Conservation (phyloP, 2,329 filamentous ascomycete species). For the Diaporthe ilicicola region DNA sequence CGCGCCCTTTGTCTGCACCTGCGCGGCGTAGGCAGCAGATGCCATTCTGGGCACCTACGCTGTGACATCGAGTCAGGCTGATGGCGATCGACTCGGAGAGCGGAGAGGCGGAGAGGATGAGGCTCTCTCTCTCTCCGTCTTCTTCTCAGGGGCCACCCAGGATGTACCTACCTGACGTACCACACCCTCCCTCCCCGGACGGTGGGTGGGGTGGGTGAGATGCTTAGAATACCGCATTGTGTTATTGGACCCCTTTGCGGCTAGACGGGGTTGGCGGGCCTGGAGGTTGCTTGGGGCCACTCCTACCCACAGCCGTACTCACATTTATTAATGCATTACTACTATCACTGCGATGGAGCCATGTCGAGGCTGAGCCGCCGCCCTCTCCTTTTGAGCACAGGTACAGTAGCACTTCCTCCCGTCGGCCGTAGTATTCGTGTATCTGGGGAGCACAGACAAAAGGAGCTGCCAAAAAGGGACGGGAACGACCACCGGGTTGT, state of each 20-base stretch:
- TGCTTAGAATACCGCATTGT: slow-evolving; percentile 10
- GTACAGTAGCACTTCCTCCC: neutral
- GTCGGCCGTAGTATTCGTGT: slow-evolving; percentile 9
- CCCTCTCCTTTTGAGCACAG: slow-evolving; percentile 3
- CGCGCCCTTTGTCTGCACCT: neutral
- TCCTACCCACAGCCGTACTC: slow-evolving; percentile 4
- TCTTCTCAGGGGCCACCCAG: too few species aligned
- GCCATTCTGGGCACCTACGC: slow-evolving; percentile 13
- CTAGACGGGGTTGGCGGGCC: neutral
- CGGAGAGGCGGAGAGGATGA: too few species aligned
- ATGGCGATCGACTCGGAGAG: neutral
- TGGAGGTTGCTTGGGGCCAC: neutral
- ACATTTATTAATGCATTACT: neutral
- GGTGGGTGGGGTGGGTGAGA: neutral
- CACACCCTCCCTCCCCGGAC: neutral
- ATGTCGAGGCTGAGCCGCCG: neutral
- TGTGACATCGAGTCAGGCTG: slow-evolving; percentile 8
- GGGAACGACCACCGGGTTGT: neutral
- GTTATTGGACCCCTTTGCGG: neutral
- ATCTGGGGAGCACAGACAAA: neutral
- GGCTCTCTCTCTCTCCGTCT: neutral
- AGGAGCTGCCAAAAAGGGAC: neutral
- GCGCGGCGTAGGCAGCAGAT: neutral
- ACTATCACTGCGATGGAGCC: neutral
- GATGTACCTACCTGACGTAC: too few species aligned